These are phyloP conservation scores for Pneumocystis oryctolagi DNA, from an alignment of 1,139 yeast genomes.

Conservation along the genomic window DNA sequence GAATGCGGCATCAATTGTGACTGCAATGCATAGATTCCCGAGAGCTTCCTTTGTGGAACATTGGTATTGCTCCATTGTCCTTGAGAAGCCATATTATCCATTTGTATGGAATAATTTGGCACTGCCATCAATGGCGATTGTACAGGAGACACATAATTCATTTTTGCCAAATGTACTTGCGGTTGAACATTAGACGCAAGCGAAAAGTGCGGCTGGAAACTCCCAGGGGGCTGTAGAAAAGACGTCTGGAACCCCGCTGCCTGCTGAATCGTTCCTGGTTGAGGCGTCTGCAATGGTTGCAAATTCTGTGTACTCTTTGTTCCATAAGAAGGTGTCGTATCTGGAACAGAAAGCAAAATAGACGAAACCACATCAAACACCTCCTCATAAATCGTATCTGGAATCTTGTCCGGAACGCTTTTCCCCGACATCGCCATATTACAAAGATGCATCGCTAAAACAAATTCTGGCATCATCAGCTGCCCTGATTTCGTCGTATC, in stretches of 20 bases:
- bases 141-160: neutral
- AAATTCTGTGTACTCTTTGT: neutral
- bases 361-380: constrained; percentile 78
- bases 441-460: constrained; percentile 79
- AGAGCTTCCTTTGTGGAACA: constrained; percentile 37
- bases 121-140: neutral
- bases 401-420: constrained; percentile 55
- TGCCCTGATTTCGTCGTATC: constrained; percentile 80
- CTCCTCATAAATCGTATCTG: constrained; percentile 62
- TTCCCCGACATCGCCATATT: constrained; percentile 65
- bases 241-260: constrained; percentile 28
- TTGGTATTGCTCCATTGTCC: constrained; percentile 76
- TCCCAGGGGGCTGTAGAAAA: constrained; percentile 20
- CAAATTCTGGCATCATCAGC: constrained; percentile 84
- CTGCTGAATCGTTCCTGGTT: neutral
- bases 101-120: constrained; percentile 15
- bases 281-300: constrained; percentile 13
- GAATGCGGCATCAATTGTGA: constrained; percentile 56
- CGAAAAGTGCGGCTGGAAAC: constrained; percentile 22
- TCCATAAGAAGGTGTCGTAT: neutral
- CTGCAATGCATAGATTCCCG: constrained; percentile 62
- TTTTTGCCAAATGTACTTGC: constrained; percentile 8
- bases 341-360: constrained; percentile 40
- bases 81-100: constrained; percentile 27
- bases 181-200: constrained; percentile 22